Conservation (phyloP, 768 basidiomycete species). For the Xerocomellus amylosporus region DNA sequence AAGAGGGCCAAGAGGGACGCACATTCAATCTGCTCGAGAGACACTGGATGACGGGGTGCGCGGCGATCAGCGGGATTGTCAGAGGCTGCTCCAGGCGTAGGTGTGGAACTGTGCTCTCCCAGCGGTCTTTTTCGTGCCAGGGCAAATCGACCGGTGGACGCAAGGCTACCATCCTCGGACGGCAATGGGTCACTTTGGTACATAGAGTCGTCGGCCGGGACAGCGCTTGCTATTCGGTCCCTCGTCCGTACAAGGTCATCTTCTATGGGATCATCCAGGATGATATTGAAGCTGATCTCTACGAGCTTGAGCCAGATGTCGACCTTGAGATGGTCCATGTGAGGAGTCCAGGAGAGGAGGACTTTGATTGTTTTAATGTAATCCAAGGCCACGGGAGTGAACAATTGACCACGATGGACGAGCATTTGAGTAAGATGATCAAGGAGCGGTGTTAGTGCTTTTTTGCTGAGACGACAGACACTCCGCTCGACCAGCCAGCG, state of each 20-base stretch:
- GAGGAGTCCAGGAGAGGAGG: conserved; percentile 64
- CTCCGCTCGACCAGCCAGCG: conserved; percentile 72
- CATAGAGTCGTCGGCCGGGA: conserved; percentile 26
- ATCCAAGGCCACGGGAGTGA: conserved; percentile 66
- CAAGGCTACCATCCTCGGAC: conserved; percentile 33
- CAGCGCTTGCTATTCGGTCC: conserved; percentile 19
- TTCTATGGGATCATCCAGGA: conserved; percentile 59
- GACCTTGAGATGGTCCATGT: conserved; percentile 72
- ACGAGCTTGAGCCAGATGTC: conserved; percentile 66
- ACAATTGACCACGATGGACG: conserved; percentile 49
- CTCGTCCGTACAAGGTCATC: conserved; percentile 27
- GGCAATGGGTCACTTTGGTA: conserved; percentile 34
- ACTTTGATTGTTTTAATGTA: conserved; percentile 75
- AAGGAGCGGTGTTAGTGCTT: conserved; percentile 54
- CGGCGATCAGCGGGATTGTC: conserved; percentile 24
- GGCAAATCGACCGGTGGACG: conserved; percentile 20
- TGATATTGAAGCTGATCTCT: conserved; percentile 71
- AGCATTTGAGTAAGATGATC: conserved; percentile 64
- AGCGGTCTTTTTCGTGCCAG: conserved; percentile 26
- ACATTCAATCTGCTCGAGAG: conserved; percentile 68
- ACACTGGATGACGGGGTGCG: conserved; percentile 34
- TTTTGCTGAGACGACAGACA: conserved; percentile 52
- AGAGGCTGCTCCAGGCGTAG: conserved; percentile 12
- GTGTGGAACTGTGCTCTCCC: conserved; percentile 23
- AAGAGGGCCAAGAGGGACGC: conserved; percentile 60